Evolutionary conservation across 768 basidiomycete species (phyloP).

Genomic region (Boletus eberwhitei): DNA sequence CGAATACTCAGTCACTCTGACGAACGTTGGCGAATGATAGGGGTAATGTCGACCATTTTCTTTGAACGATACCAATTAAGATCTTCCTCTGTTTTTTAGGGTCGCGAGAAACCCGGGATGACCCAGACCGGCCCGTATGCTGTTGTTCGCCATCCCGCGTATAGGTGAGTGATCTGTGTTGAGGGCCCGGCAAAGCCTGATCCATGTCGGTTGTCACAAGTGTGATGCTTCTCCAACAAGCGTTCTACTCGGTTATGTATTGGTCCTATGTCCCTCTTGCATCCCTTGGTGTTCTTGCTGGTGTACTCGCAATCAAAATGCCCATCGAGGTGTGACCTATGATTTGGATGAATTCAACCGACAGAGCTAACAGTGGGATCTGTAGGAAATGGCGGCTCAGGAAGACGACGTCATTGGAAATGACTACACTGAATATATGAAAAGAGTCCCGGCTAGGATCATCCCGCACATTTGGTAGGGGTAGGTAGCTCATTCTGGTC

Average conservation of each 20-base stretch:
- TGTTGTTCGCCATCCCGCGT: constrained; percentile 36
- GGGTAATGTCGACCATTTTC: constrained; percentile 16
- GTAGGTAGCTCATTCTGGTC: neutral
- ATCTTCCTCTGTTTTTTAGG: constrained; percentile 13
- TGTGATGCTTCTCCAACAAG: constrained; percentile 25
- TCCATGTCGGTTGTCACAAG: neutral
- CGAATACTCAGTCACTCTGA: constrained; percentile 20
- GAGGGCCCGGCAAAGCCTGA: neutral
- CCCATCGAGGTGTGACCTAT: constrained; percentile 29
- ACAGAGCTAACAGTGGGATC: neutral
- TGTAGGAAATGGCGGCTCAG: constrained; percentile 30
- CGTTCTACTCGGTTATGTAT: constrained; percentile 23
- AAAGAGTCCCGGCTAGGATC: constrained; percentile 25
- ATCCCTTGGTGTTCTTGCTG: constrained; percentile 19
- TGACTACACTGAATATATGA: constrained; percentile 32
- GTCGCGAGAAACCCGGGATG: constrained; percentile 30
- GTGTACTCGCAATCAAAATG: constrained; percentile 32
- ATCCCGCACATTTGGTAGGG: constrained; percentile 33
- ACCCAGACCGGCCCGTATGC: constrained; percentile 34
- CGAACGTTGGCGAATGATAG: constrained; percentile 32
- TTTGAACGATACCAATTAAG: neutral
- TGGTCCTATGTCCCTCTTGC: constrained; percentile 37
- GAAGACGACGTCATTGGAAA: constrained; percentile 19
- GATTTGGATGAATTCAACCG: neutral
- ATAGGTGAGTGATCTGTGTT: constrained; percentile 24